Evolutionary conservation across 208 protist genomes (phyloP).

Genomic region (Acanthamoeba divionensis): DNA sequence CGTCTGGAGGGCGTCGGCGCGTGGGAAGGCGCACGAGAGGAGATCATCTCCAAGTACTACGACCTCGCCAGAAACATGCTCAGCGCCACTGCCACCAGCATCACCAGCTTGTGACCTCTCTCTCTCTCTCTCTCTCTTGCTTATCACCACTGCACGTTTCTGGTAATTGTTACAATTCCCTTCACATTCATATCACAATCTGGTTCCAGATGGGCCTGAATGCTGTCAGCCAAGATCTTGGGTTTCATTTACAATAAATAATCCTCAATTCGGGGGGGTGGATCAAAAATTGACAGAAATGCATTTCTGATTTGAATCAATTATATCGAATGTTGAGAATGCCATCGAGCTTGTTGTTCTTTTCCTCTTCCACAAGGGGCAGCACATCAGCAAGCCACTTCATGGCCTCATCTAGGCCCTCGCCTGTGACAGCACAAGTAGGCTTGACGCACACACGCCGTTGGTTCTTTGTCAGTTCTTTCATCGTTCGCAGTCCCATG

Average conservation of each 20-base stretch:
- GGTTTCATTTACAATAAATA: too few relatives aligned
- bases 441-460: conserved; percentile 3
- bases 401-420: conserved; percentile 60
- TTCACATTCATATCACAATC: too few relatives aligned
- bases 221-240: too few relatives aligned
- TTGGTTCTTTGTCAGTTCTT: neutral
- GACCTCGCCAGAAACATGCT: neutral
- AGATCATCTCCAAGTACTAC: neutral
- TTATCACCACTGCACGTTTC: too few relatives aligned
- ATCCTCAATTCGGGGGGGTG: too few relatives aligned
- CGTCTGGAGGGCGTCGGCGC: conserved; percentile 6
- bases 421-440: conserved; percentile 56
- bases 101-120: neutral
- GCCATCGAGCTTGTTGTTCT: too few relatives aligned
- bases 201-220: too few relatives aligned
- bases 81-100: neutral
- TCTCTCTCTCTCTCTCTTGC: neutral
- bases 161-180: too few relatives aligned
- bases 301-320: too few relatives aligned
- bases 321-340: too few relatives aligned
- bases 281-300: too few relatives aligned
- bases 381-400: conserved; percentile 30
- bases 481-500: conserved; percentile 13
- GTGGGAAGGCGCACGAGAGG: neutral
- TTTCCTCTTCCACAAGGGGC: too few relatives aligned